These are phyloP conservation scores for Lentinula edodes DNA, from an alignment of 768 basidiomycete genomes.

Conservation along the genomic window DNA sequence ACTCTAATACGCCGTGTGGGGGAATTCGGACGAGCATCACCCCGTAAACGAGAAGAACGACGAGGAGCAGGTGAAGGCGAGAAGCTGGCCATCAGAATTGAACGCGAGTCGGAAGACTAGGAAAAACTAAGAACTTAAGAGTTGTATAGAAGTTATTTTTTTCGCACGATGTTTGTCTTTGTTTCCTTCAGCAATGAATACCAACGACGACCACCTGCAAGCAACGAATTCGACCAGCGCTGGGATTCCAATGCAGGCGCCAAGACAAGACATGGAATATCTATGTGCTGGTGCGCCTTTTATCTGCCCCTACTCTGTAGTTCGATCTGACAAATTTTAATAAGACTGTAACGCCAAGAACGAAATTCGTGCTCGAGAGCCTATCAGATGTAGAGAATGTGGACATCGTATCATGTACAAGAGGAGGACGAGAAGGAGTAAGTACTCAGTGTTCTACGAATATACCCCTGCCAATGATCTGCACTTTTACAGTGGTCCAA, in stretches of 20 bases:
- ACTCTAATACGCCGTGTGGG: constrained; percentile 23
- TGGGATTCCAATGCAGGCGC: constrained; percentile 19
- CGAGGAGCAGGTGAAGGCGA: constrained; percentile 56
- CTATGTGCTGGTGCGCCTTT: constrained; percentile 44
- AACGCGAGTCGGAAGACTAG: not conserved
- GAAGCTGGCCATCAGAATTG: constrained; percentile 50
- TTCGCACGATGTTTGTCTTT: constrained; percentile 1
- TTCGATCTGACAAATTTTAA: not conserved
- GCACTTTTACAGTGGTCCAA: constrained; percentile 57
- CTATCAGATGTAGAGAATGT: constrained; percentile 93
- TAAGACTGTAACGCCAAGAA: constrained; percentile 91
- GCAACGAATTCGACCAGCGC: constrained; percentile 3
- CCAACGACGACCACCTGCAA: not conserved
- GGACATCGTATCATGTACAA: constrained; percentile 99
- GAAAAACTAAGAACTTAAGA: not conserved
- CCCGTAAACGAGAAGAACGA: constrained; percentile 37
- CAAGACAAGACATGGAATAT: constrained; percentile 51
- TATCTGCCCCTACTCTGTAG: not conserved
- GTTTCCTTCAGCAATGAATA: not conserved
- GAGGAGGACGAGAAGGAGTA: constrained; percentile 90
- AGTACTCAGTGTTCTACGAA: constrained; percentile 35
- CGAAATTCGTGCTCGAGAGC: constrained; percentile 85
- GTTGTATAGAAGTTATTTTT: not conserved
- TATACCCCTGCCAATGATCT: not conserved
- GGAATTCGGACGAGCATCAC: constrained; percentile 15